These are phyloP conservation scores for Sherardia arvensis DNA, from an alignment of 257 asterid species.

Conservation along the genomic window DNA sequence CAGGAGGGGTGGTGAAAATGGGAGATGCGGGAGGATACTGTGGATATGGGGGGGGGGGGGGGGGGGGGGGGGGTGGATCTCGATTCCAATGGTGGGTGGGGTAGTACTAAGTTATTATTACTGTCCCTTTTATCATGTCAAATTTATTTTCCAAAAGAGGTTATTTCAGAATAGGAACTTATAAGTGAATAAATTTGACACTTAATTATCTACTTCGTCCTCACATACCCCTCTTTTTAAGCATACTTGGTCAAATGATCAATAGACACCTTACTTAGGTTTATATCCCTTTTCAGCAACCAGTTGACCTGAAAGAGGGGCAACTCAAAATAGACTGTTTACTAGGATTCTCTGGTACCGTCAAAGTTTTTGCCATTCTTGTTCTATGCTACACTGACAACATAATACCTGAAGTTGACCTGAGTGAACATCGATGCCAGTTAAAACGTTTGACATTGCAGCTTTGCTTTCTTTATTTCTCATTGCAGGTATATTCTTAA, in stretches of 20 bases:
- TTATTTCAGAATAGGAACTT: too few relatives aligned
- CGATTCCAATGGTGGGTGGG: not conserved
- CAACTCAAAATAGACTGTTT: not conserved
- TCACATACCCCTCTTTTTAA: not conserved
- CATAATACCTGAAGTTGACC: not conserved
- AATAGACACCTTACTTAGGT: not conserved
- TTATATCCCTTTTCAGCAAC: not conserved
- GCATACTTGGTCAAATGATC: not conserved
- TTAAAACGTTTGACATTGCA: not conserved
- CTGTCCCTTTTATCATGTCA: too few relatives aligned
- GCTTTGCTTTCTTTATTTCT: constrained; percentile 1
- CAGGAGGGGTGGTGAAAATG: too few relatives aligned
- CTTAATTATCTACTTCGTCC: not conserved
- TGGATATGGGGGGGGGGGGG: too few relatives aligned
- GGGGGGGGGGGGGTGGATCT: too few relatives aligned
- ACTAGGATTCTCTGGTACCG: not conserved
- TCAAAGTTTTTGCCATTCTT: not conserved
- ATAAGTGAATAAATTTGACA: not conserved
- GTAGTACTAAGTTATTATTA: too few relatives aligned
- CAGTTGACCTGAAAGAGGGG: not conserved
- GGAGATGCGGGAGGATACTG: too few relatives aligned
- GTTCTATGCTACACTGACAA: not conserved
- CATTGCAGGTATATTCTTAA: constrained; percentile 80
- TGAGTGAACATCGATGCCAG: not conserved
- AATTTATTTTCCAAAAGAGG: too few relatives aligned